phyloP scores from a whole-genome alignment of 1,284 basidiomycete species.

The Tremellales sp. region DNA sequence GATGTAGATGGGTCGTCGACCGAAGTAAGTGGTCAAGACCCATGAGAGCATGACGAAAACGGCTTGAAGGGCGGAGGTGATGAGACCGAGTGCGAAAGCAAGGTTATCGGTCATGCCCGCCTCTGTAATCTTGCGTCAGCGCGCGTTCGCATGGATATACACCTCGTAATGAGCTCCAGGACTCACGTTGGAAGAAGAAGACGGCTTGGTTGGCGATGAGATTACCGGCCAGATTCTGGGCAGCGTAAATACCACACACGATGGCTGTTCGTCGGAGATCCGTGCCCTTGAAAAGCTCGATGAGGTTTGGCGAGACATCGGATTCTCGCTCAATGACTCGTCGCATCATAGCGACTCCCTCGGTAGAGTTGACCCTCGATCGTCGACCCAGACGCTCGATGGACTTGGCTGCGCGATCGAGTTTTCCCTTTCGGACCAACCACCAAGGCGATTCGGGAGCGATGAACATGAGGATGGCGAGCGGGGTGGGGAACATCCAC shows the following conservation, averaged over 20 bases:
- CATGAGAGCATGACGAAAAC: slow-evolving; percentile 38
- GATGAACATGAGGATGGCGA: slow-evolving; percentile 27
- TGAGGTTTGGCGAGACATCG: slow-evolving; percentile 23
- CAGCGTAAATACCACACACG: slow-evolving; percentile 41
- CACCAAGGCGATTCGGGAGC: slow-evolving; percentile 49
- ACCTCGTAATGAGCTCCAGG: not conserved
- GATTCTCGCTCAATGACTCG: slow-evolving; percentile 25
- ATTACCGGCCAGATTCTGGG: slow-evolving; percentile 42
- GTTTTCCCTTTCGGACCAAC: slow-evolving; percentile 50
- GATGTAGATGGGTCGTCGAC: slow-evolving; percentile 19
- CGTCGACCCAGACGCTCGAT: slow-evolving; percentile 24
- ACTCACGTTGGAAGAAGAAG: slow-evolving; percentile 37
- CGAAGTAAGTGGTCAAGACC: slow-evolving; percentile 30
- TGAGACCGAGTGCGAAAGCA: slow-evolving; percentile 34
- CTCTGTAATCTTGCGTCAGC: slow-evolving; percentile 21
- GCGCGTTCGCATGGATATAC: no score
- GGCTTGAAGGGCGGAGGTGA: slow-evolving; percentile 37
- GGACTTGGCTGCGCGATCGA: slow-evolving; percentile 44
- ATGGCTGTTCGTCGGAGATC: slow-evolving; percentile 50
- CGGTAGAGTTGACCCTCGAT: slow-evolving; percentile 13
- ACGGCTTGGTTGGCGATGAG: slow-evolving; percentile 38
- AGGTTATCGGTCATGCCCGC: slow-evolving; percentile 36
- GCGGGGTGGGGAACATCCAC: slow-evolving; percentile 40
- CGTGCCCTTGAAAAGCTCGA: slow-evolving; percentile 49
- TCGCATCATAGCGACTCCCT: slow-evolving; percentile 31